Base-by-base conservation (phyloP, 2,329 filamentous ascomycete species). In the Plenodomus tracheiphilus region DNA sequence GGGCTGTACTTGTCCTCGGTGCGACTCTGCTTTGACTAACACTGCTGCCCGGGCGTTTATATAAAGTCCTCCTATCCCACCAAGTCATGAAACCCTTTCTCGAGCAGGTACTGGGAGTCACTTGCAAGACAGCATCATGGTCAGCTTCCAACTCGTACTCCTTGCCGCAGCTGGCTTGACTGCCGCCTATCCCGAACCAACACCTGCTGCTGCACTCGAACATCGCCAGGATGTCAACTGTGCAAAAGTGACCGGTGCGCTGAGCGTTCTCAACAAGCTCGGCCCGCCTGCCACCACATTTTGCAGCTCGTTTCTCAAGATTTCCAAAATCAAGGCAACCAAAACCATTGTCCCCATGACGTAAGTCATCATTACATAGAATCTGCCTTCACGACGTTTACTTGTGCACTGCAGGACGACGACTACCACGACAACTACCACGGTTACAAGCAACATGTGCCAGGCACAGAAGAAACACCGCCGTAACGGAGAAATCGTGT, bases 221-320 rank as follows among this genome's bases (percentile, higher is more conserved):
- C 9, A 36, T 5, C 44, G 38, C 6, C 5, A 25, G 3, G 28
- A 25, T 18, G 28, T 43, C 44, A 25, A 49, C 22, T 49, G 46
- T 19, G 22, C 40, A n/a, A 49, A 44, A 28, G 35, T 49, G 18
- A 49, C 34, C 19, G 46, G 40, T 11, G 41, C 41, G 10, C 41
- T 49, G 22, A 32, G 40, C 18, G 41, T 49, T 6, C 41, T 49
- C 13, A 49, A 49, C 41, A 49, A 40, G 21, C 36, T 49, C 18
- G 46, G 46, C 18, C 46, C 46, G 15, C 46, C 46, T 32, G 46
- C 46, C 20, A 49, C 21, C 18, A 34, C 41, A 21, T 49, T 49
- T 35, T 49, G 46, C 36, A 40, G 41, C 41, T 49, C 46, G 11
- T 49, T 44, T 21, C 40, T 49, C 11, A 43, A 41, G 16, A 36